These are phyloP conservation scores for Avena insularis DNA, from an alignment of 176 grass and related monocot species.

Conservation along the genomic window DNA sequence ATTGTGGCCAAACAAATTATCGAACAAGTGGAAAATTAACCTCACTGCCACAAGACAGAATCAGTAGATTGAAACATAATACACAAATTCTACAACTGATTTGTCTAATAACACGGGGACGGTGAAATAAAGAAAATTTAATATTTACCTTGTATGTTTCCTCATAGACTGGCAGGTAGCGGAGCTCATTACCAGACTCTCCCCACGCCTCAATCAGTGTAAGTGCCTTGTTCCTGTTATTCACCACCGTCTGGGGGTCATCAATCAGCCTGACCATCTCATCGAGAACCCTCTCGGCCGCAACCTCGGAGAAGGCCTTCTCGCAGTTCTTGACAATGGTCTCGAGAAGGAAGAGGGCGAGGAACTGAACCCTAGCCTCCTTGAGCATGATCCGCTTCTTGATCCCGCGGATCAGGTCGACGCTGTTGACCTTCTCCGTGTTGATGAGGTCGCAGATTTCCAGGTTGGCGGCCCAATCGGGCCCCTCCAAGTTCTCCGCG, in stretches of 20 bases:
- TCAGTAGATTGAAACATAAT: neutral
- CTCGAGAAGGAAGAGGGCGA: slow-evolving; percentile 81
- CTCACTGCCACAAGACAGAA: neutral
- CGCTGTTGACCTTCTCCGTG: slow-evolving; percentile 68
- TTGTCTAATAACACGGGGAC: neutral
- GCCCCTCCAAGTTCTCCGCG: slow-evolving; percentile 72
- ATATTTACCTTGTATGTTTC: slow-evolving; percentile 89
- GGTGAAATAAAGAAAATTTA: neutral
- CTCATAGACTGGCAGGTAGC: slow-evolving; percentile 89
- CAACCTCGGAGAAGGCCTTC: slow-evolving; percentile 92
- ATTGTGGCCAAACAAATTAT: neutral
- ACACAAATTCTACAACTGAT: neutral
- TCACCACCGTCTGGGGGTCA: slow-evolving; percentile 88
- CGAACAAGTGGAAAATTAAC: neutral
- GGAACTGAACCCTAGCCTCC: slow-evolving; percentile 79
- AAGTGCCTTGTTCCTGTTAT: slow-evolving; percentile 83
- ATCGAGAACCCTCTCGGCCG: slow-evolving; percentile 84
- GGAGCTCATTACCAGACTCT: slow-evolving; percentile 82
- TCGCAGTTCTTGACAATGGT: slow-evolving; percentile 95
- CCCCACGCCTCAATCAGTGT: slow-evolving; percentile 87
- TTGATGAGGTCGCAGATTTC: slow-evolving; percentile 90
- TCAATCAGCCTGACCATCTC: slow-evolving; percentile 95
- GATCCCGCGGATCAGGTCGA: slow-evolving; percentile 80
- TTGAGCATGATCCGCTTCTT: slow-evolving; percentile 95
- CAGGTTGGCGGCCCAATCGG: slow-evolving; percentile 79